Conservation (phyloP, 306 rosid genomes). For the Prunus kanzakura region DNA sequence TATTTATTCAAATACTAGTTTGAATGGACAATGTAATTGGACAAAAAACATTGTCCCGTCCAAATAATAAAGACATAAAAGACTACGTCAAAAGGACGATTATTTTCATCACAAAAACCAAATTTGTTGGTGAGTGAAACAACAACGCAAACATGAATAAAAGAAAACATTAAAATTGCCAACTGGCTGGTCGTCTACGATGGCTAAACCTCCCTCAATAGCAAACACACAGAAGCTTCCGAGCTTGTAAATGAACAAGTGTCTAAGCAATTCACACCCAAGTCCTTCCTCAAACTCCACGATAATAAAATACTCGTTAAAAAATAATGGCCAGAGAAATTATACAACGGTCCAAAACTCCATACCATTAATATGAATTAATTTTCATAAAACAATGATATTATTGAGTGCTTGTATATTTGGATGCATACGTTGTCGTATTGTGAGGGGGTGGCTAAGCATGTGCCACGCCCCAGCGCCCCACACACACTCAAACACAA, state of each 20-base stretch:
- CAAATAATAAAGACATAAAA: background rate
- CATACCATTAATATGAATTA: background rate
- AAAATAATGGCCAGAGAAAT: background rate
- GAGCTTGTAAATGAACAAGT: background rate
- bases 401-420: constrained; percentile 43
- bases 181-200: background rate
- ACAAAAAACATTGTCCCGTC: background rate
- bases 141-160: background rate
- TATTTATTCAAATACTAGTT: too few species aligned
- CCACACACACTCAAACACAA: constrained; percentile 7
- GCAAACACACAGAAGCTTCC: background rate
- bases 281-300: background rate
- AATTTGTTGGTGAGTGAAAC: background rate
- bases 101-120: background rate
- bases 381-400: constrained; percentile 12
- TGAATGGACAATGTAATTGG: background rate
- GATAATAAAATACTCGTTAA: background rate
- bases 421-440: constrained; percentile 43
- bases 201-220: background rate
- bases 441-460: constrained; percentile 43
- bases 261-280: constrained; percentile 5
- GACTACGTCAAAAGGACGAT: background rate
- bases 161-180: background rate
- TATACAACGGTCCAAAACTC: constrained; percentile 8
- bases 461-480: constrained; percentile 47